A percentile compares a stretch with the other conserved stretches of the same genome.
Evolutionary conservation across 306 rosid species (phyloP).

Genomic region (Quercus ilex): DNA sequence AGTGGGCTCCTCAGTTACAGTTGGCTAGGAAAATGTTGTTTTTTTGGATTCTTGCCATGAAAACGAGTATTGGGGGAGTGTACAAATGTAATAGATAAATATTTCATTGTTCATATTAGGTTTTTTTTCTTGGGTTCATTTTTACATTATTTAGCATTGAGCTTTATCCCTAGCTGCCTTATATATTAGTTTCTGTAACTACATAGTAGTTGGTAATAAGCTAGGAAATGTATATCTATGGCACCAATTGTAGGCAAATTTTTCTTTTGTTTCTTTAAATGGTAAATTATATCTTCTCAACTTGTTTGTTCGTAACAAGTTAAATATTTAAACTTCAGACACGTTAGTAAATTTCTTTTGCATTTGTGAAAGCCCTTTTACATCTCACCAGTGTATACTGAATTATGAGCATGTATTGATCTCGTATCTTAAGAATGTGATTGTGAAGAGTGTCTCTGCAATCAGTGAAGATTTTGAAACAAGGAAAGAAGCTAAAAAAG

Average conservation of each 20-base stretch:
- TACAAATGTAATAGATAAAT: conserved; percentile 19
- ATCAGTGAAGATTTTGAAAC: too few relatives aligned
- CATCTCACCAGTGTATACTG: not conserved
- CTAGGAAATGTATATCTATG: conserved; percentile 45
- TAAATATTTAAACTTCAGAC: not conserved
- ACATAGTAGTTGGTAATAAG: conserved; percentile 29
- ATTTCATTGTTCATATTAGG: conserved; percentile 26
- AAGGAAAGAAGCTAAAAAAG: too few relatives aligned
- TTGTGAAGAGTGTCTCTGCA: too few relatives aligned
- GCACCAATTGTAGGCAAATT: not conserved
- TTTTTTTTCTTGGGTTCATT: conserved; percentile 23
- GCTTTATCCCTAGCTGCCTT: conserved; percentile 1
- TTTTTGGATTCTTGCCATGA: conserved; percentile 40
- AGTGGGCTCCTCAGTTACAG: conserved; percentile 16
- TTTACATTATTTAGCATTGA: not conserved
- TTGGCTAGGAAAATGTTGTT: conserved; percentile 41
- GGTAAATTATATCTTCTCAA: not conserved
- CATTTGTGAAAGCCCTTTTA: not conserved
- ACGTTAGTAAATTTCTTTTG: not conserved
- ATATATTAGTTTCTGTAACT: not conserved
- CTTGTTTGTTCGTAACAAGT: not conserved
- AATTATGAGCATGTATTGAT: not conserved
- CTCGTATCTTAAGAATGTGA: too few relatives aligned
- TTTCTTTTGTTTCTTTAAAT: not conserved
- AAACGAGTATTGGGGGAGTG: conserved; percentile 33